Evolutionary conservation across 2,329 filamentous ascomycete species (phyloP), one percentile per base, ranked within the genome.

Genomic region (Sclerotinia borealis): DNA sequence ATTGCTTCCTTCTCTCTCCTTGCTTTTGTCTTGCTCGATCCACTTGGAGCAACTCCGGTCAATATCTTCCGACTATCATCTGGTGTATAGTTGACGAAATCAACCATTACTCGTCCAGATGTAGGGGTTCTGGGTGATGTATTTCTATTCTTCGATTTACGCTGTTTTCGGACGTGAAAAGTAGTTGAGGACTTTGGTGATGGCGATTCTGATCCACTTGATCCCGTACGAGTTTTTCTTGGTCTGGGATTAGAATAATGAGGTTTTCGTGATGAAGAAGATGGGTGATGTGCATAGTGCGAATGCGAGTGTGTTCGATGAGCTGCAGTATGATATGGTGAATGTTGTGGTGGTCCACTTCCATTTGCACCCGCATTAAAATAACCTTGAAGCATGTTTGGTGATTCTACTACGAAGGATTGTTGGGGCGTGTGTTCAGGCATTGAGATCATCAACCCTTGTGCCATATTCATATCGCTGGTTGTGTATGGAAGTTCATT

Each of bases 1-100:
- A 84, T 81, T 1, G 91, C 91, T 78, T 97, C 93, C 75, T 91
- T 90, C 76, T 98, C 93, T 58, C 95, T 80, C 62, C 92, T 80
- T n/a, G 92, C 92, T 75, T 97, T 97, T 10, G 95, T 98, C 83
- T 98, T 98, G 69, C 86, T 90, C 69, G 88, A 92, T 11, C 95
- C 95, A 68, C 89, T 93, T 0, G 93, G 93, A 51, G 95, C 95
- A 15, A 99, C 95, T 6, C 93, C 93, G 9, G 85, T 91, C 76
- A 99, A 85, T 49, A 99, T 87, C 73, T 89, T 85, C 17, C 83
- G 79, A 71, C 87, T 88, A 75, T 99, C 93, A 56, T 83, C 80
- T 0, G 92, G 88, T 1, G 93, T 97, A 77, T 90, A 96, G 76
- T 98, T 98, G 67, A 96, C 91, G 73, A 98, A 98, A 13, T 84